Conservation (phyloP, 1,139 yeast genomes). For the Hyphopichia fennica region DNA sequence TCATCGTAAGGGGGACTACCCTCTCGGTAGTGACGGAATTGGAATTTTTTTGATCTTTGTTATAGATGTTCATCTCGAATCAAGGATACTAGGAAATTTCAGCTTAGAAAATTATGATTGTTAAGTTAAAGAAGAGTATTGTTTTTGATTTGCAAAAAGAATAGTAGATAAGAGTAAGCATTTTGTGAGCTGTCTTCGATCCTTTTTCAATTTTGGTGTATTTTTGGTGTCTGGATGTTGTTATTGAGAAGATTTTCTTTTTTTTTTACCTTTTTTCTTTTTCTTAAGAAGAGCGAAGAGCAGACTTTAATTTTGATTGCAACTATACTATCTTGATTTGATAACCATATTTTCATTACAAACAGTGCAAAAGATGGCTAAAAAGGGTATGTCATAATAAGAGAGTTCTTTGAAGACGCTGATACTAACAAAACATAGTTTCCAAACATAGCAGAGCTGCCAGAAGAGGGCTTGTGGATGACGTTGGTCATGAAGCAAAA, state of each 20-base stretch:
- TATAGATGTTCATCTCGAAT: background rate
- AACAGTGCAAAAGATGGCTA: slow-evolving; percentile 2
- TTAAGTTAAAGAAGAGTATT: too few species aligned
- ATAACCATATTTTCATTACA: background rate
- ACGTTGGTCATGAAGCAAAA: slow-evolving; percentile 41
- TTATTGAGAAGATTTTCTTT: background rate
- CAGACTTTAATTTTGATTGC: background rate
- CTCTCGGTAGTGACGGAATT: too few species aligned
- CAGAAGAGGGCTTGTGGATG: slow-evolving; percentile 55
- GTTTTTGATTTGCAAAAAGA: too few species aligned
- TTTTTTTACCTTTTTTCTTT: background rate
- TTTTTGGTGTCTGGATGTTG: background rate
- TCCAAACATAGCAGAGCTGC: slow-evolving; percentile 79
- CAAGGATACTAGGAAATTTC: background rate
- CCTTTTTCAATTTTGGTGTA: background rate
- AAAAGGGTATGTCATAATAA: slow-evolving; percentile 1
- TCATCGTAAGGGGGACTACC: too few species aligned
- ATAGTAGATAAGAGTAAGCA: too few species aligned
- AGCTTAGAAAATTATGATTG: background rate
- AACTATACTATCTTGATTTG: too few species aligned
- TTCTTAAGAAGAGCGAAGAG: background rate
- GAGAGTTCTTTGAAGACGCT: background rate
- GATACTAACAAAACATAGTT: slow-evolving; percentile 29
- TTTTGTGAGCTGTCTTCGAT: too few species aligned
- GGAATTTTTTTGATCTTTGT: background rate